A percentile compares a stretch with the other conserved stretches of the same genome.
Evolutionary conservation across 108 stramenopile genomes (phyloP).

Genomic region (Pelagomonas calceolata): DNA sequence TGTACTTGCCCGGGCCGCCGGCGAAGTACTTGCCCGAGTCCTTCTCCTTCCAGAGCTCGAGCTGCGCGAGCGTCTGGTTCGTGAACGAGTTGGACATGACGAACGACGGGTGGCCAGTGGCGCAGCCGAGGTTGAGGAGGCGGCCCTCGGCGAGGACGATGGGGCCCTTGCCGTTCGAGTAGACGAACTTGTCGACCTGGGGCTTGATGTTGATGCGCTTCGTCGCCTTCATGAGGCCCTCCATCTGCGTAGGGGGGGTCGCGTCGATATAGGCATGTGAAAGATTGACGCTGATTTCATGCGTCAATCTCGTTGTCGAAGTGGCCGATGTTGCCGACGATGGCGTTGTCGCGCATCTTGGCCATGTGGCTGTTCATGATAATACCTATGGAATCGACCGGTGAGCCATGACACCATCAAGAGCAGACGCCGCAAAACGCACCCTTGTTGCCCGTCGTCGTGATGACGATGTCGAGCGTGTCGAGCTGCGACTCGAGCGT

Average conservation of each 20-base stretch:
- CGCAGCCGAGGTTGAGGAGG: conserved; percentile 98
- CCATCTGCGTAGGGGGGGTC: too few relatives aligned
- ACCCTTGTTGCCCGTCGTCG: conserved; percentile 99
- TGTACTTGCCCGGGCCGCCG: too few relatives aligned
- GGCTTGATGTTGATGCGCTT: conserved; percentile 99
- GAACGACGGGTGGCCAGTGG: conserved; percentile 99
- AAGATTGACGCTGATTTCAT: too few relatives aligned
- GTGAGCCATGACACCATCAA: too few relatives aligned
- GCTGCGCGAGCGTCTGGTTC: conserved; percentile 97
- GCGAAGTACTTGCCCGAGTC: conserved; percentile 79
- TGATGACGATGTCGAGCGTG: conserved; percentile 92
- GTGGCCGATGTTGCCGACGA: conserved; percentile 99
- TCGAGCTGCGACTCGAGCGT: conserved; percentile 74
- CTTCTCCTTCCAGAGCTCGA: conserved; percentile 93
- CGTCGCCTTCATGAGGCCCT: conserved; percentile 71
- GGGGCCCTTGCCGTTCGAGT: conserved; percentile 75
- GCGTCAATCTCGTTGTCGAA: conserved; percentile 99
- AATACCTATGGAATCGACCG: too few relatives aligned
- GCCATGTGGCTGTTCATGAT: conserved; percentile 83
- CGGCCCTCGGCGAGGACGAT: conserved; percentile 98
- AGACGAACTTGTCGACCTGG: conserved; percentile 97
- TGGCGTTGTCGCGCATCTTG: conserved; percentile 99
- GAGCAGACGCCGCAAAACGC: too few relatives aligned
- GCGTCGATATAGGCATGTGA: too few relatives aligned
- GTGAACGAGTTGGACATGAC: conserved; percentile 99